Evolutionary conservation across 495 filamentous ascomycete species (phyloP).

Genomic region (Aeminium ludgeri): DNA sequence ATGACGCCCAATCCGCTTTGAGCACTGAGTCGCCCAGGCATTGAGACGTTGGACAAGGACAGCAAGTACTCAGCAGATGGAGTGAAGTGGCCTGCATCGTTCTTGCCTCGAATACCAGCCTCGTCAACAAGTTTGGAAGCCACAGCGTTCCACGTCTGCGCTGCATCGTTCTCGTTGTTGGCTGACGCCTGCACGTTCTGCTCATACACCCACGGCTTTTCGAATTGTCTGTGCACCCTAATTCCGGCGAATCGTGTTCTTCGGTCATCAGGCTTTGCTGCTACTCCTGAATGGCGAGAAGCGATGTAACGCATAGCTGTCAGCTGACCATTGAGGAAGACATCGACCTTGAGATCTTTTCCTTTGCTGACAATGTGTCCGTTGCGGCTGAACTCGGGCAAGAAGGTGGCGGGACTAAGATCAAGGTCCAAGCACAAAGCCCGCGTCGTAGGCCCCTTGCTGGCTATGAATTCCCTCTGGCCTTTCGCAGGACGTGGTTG

Average conservation of each 20-base stretch:
- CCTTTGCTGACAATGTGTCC: no score
- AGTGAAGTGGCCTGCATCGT: slow-evolving; percentile 17
- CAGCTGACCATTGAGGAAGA: slow-evolving; percentile 31
- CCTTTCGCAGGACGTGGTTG: no score
- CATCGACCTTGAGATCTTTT: slow-evolving; percentile 26
- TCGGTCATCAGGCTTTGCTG: no score
- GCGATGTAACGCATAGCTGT: slow-evolving; percentile 18
- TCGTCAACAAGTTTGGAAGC: slow-evolving; percentile 19
- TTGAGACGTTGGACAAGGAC: slow-evolving; percentile 20
- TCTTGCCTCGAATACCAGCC: slow-evolving; percentile 20
- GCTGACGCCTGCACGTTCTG: background rate
- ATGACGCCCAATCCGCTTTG: slow-evolving; percentile 24
- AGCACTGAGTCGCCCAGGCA: slow-evolving; percentile 20
- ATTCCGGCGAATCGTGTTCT: slow-evolving; percentile 24
- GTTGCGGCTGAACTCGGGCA: no score
- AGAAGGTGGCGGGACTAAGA: no score
- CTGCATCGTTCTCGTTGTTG: background rate
- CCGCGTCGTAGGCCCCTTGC: no score
- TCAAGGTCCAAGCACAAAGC: no score
- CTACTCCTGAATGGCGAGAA: slow-evolving; percentile 1
- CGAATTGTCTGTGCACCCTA: slow-evolving; percentile 19
- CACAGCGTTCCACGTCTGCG: slow-evolving; percentile 24
- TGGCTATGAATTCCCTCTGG: no score
- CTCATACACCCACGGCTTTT: slow-evolving; percentile 27
- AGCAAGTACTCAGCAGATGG: slow-evolving; percentile 26